A percentile compares a stretch with the other conserved stretches of the same genome.
phyloP scores from a whole-genome alignment of 176 grass and related monocot genomes.

The Aegilops bicornis region DNA sequence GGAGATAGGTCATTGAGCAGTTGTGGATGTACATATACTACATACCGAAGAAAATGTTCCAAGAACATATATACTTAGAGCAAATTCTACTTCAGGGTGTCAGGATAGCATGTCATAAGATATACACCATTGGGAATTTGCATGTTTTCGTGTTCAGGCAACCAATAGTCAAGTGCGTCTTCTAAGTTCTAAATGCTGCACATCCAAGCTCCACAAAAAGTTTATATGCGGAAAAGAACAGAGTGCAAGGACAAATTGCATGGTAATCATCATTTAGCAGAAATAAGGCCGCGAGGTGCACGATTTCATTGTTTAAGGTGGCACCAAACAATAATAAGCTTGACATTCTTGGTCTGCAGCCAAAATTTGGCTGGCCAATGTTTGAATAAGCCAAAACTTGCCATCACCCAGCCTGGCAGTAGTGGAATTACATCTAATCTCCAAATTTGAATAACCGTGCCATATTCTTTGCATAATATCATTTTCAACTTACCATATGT shows the following conservation, averaged over 20 bases:
- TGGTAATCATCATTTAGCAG: background rate
- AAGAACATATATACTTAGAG: background rate
- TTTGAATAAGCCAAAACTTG: background rate
- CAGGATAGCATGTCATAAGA: background rate
- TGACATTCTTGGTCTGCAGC: background rate
- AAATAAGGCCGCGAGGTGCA: background rate
- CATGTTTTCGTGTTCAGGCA: background rate
- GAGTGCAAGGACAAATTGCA: background rate
- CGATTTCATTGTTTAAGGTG: background rate
- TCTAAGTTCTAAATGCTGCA: background rate
- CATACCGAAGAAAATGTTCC: conserved; percentile 8
- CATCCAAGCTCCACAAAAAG: background rate
- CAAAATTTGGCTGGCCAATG: background rate
- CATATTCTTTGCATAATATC: background rate
- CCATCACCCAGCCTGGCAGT: background rate
- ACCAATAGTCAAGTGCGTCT: background rate
- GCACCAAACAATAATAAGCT: background rate
- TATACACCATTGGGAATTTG: background rate
- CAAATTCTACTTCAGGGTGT: background rate
- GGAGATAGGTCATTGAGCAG: background rate
- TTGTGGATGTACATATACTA: background rate
- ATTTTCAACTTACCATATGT: conserved; percentile 71
- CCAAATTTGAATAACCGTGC: conserved; percentile 18
- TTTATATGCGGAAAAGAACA: background rate
- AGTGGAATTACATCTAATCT: background rate